Evolutionary conservation across 805 yeast species (phyloP), one percentile per base, ranked within the genome.

Genomic region (Metschnikowia picachoensis): DNA sequence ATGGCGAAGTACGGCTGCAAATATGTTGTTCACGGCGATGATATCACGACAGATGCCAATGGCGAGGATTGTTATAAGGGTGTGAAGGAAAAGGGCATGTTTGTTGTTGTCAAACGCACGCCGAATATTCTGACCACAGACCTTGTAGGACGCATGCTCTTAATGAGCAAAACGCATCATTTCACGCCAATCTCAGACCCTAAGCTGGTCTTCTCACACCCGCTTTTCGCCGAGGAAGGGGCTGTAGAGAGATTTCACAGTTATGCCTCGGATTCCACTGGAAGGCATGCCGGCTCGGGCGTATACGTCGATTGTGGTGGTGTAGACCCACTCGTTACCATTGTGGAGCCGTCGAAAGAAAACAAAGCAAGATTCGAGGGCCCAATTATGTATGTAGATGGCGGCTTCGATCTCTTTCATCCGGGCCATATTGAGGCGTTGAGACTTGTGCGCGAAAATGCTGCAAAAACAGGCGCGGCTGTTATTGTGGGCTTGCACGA

Each of bases 21-120:
- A 60, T 94, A 83, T 62, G 99, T 94, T n/a, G 96, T 94, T 10
- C 99, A 94, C 65, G 99, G 99, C 7, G 99, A 94, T 66, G 99
- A 94, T 61, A 89, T 94, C 54, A 94, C 97, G 25, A 87, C 97
- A 2, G 98, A 94, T 66, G 96, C 96, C 13, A 77, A 88, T 60
- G 99, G 99, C 2, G 83, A 87, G 46, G 99, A 94, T 67, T 89
- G 97, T 59, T 94, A 94, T 67, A 84, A 85, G 47, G 74, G 64
- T 25, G 87, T 91, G 54, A 91, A 92, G 62, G 88, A 87, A 44
- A 66, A 80, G 60, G 96, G 95, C n/a, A 69, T 92, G 54, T 87
- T 92, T 62, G 77, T 83, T 16, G 89, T 88, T n/a, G 98, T 94
- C 37, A 90, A 87, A 65, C 74, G 99, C 54, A 94, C 99, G 0